Conservation (phyloP, 2,329 filamentous ascomycete genomes). For the Keithomyces neogunnii region DNA sequence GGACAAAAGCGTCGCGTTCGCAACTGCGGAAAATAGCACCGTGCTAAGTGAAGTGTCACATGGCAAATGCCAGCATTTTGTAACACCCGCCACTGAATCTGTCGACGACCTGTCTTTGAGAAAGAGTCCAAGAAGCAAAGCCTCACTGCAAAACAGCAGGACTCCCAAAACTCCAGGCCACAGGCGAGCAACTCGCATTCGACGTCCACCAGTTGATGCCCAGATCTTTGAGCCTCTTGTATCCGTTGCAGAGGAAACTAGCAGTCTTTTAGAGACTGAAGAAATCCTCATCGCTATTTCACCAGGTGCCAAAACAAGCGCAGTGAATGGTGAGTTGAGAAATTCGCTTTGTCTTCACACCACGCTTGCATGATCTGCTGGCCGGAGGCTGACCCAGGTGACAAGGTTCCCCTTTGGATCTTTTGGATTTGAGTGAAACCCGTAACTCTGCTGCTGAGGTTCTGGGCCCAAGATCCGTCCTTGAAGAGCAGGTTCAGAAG, state of each 20-base stretch:
- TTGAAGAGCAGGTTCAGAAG: slow-evolving; percentile 24
- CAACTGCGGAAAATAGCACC: not conserved
- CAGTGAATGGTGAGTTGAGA: not conserved
- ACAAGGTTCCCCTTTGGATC: not conserved
- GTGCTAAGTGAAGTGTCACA: slow-evolving; percentile 7
- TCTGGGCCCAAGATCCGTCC: not conserved
- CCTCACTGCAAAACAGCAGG: slow-evolving; percentile 7
- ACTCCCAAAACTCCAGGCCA: slow-evolving; percentile 7
- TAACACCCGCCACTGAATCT: not conserved
- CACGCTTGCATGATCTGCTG: not conserved
- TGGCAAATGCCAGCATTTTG: slow-evolving; percentile 3
- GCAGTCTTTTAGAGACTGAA: slow-evolving; percentile 1
- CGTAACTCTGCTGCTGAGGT: not conserved
- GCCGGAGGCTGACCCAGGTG: not conserved
- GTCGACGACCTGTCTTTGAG: not conserved
- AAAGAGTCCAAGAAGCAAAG: slow-evolving; percentile 1
- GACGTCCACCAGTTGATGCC: slow-evolving; percentile 21
- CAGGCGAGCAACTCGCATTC: slow-evolving; percentile 15
- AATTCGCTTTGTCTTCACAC: not conserved
- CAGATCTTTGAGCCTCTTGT: slow-evolving; percentile 26
- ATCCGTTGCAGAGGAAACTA: slow-evolving; percentile 22
- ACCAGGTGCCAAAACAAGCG: not conserved
- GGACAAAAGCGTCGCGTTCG: not conserved
- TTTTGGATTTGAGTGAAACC: not conserved
- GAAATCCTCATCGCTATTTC: not conserved